Conservation (phyloP, 2,329 filamentous ascomycete genomes). For the Pseudogymnoascus sp. region DNA sequence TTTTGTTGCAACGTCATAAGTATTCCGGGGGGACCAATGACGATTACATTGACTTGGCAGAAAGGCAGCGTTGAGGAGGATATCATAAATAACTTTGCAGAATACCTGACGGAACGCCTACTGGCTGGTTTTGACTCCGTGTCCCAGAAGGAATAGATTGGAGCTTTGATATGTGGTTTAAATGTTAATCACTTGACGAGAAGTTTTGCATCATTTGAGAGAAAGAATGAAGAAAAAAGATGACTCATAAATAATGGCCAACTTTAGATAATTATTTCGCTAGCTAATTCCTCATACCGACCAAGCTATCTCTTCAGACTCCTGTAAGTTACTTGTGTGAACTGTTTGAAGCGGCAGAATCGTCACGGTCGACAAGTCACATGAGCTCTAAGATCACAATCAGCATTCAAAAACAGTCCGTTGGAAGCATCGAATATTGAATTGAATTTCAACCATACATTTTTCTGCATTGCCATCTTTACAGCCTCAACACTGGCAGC, state of each 20-base stretch:
- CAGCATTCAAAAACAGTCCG: not conserved
- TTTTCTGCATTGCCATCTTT: not conserved
- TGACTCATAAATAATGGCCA: too few species aligned
- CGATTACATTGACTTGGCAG: constrained; percentile 19
- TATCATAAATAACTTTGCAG: constrained; percentile 5
- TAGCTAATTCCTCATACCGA: too few species aligned
- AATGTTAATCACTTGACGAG: too few species aligned
- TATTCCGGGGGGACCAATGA: constrained; percentile 15
- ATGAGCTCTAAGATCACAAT: not conserved
- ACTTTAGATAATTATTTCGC: too few species aligned
- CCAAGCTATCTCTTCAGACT: not conserved
- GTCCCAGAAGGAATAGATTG: too few species aligned
- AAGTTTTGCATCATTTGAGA: not conserved
- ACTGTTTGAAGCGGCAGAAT: not conserved
- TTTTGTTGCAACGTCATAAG: constrained; percentile 17
- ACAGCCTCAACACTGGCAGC: not conserved
- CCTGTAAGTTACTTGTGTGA: not conserved
- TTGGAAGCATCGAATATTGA: not conserved
- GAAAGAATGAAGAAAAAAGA: not conserved
- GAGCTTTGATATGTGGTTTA: too few species aligned
- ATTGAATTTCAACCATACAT: not conserved
- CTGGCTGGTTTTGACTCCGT: not conserved
- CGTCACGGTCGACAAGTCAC: not conserved
- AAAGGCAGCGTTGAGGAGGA: constrained; percentile 17
- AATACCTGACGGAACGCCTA: not conserved